Evolutionary conservation across 345 rosid genomes (phyloP), one percentile per base, ranked within the genome.

Genomic region (Syzygium jambos): DNA sequence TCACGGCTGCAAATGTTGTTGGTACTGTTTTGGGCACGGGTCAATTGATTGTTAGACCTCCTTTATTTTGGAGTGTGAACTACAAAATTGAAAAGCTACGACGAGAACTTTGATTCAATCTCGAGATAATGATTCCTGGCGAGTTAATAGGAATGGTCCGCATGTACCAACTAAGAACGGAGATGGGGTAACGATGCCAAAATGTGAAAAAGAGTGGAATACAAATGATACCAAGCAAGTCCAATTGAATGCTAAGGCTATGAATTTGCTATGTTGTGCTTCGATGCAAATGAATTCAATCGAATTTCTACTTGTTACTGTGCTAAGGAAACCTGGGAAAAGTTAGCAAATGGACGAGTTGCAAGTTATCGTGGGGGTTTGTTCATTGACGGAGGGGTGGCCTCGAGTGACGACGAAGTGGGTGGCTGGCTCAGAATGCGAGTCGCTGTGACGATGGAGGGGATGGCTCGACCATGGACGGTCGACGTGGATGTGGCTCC

Each of bases 11-110:
- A 49, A 49, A 49, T 9, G 51, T 56, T 56, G n/a, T 9, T 27
- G 4, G 0, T 23, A 9, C n/a, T 0, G 5, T 2, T 11, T n/a
- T 56, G 23, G 61, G 61, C 5, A n/a, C 23, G n/a, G n/a, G 13
- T 56, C n/a, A 56, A 56, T 56, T 56, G 61, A 56, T 56, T 56
- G 61, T 56, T 56, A 56, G 61, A 9, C 61, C 61, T 56, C 13
- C 61, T 56, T 56, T 23, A 23, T 9, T 56, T 56, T 23, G n/a
- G 61, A 56, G 5, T 55, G 22, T 23, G 22, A 55, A 55, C 59
- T 55, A 21, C 8, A 55, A 55, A 55, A 19, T 9, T 55, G 59
- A 23, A 55, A 55, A 19, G 59, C 59, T 55, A 55, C 11, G 11
- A 21, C 21, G 25, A 55, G 59, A 55, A 1, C 11, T 9, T 21